Base-by-base conservation (phyloP, 768 basidiomycete genomes). In the Saitozyma sp. region DNA sequence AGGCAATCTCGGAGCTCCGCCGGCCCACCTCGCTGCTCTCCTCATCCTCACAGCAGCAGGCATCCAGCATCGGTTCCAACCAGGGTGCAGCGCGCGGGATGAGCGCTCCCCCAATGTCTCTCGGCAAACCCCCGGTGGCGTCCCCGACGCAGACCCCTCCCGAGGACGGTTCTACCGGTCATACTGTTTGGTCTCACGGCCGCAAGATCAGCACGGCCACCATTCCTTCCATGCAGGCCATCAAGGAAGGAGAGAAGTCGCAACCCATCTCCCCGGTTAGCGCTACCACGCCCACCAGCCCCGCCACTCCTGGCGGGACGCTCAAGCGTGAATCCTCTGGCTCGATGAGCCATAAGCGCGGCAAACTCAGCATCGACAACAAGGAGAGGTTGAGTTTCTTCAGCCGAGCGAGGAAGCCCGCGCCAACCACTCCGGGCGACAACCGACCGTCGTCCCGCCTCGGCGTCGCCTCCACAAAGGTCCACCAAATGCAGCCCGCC, bases 1-100 rank as follows among this genome's bases (percentile, higher is more conserved):
- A 95, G 67, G 92, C 92, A 29, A 96, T 99, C 69, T 81, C 85
- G 6, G 94, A 99, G 60, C 85, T 99, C 6, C 87, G 88, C 29
- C 85, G 87, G 3, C 86, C 87, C 0, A 86, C 87, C 0, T 81
- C 89, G 52, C 53, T 65, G 17, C 69, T 83, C 20, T 85, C 87
- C 1, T 29, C 60, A 3, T 29, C 29, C 5, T 29, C 29, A 5
- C 29, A 29, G 29, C 29, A 29, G 29, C 81, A 81, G 13, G 81
- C 77, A 14, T 68, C 70, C 16, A 67, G 67, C 9, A 51, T 58
- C 9, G 29, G 29, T 29, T 29, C 29, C 29, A 41, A 43, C 6
- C 62, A 61, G 11, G 29, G 20, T 13, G 49, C 51, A 10, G 46
- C 50, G 43, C 59, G 70, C 16, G 69, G 69, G 10, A 71, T 71